Conservation (phyloP, 208 protist genomes). For the Leishmania tarentolae region DNA sequence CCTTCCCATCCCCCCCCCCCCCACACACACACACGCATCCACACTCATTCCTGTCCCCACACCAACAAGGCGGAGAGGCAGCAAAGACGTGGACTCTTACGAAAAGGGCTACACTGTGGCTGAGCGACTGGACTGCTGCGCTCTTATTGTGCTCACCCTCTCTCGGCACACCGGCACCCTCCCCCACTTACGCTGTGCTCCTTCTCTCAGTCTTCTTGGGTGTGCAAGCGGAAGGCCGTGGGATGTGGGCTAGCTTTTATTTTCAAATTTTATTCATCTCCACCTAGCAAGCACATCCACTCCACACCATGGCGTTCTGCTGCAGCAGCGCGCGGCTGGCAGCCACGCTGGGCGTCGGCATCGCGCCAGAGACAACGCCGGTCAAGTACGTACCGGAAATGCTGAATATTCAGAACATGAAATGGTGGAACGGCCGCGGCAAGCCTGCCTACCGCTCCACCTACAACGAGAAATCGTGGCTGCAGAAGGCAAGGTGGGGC, state of each 20-base stretch:
- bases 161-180: background rate
- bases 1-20: background rate
- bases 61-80: background rate
- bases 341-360: conserved; percentile 73
- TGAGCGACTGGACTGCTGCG: background rate
- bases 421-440: conserved; percentile 78
- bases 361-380: conserved; percentile 89
- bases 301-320: conserved; percentile 32
- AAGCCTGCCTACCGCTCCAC: conserved; percentile 64
- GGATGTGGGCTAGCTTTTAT: background rate
- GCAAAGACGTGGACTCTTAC: background rate
- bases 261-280: background rate
- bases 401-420: conserved; percentile 84
- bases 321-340: conserved; percentile 48
- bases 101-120: background rate
- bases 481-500: conserved; percentile 59
- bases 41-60: background rate
- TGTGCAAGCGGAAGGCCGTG: background rate
- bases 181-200: background rate
- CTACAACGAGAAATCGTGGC: conserved; percentile 86
- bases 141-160: background rate
- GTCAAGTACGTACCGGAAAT: conserved; percentile 91
- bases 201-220: background rate
- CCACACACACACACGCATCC: background rate
- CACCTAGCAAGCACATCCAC: background rate